Evolutionary conservation across 441 rosid genomes (phyloP), one percentile per base, ranked within the genome.

Genomic region (Adansonia madagascariensis): DNA sequence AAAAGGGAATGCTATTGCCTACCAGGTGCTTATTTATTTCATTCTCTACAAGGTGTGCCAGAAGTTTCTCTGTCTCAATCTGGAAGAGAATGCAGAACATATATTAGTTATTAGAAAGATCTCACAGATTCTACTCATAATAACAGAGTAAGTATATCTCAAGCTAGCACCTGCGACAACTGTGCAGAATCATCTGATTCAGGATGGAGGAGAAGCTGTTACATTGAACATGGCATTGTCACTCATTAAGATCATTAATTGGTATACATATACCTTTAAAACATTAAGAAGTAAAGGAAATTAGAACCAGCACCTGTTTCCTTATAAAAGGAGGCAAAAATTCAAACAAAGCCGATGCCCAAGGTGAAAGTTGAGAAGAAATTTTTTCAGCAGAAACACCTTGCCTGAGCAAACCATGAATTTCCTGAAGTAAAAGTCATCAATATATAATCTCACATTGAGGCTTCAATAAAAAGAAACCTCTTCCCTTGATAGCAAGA

Each of bases 141-240:
- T 20, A 69, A n/a, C 49, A 73, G 61, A 20, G 62, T 35, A 35
- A 35, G 39, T 35, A 35, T 35, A 67, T 61, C 76, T 43, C 65
- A 75, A 71, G 50, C 69, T 70, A 71, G 50, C 75, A 97, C 99
- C 98, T 97, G 99, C 75, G 99, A 97, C 84, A 97, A 78, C 89
- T 94, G 99, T 24, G 99, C 99, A 66, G 99, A 94, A 84, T 97
- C 97, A 88, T 97, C 98, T 74, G 98, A 97, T 85, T 94, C 99
- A 10, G 98, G 98, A 79, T 77, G 82, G 71, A 97, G 99, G 80
- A 97, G 98, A 62, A 97, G 86, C 99, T 97, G 93, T 18, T 78
- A 62, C 76, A 85, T 71, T 35, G 4, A 35, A 35, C 39, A 35
- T 35, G 39, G 39, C 39, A 12, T 78, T 61, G 41, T 70, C 22